Conservation (phyloP, 225 moss, liverwort and hornwort species). For the Physcomitrium patens region DNA sequence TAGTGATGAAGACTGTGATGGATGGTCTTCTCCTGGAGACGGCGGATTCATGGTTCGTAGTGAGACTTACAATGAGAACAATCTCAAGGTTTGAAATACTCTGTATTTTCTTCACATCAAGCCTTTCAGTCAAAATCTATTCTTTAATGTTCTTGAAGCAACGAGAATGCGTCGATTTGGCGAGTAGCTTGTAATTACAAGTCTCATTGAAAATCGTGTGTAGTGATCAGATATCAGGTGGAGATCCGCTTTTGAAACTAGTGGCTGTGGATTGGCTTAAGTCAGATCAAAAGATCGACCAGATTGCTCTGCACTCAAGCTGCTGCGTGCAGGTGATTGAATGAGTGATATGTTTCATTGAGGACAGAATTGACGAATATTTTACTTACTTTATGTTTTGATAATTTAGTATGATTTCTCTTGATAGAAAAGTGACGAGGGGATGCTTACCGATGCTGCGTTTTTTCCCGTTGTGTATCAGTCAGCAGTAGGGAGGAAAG, state of each 20-base stretch:
- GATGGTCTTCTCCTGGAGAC: constrained; percentile 72
- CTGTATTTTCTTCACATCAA: neutral
- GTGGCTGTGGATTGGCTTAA: constrained; percentile 72
- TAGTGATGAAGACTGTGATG: constrained; percentile 52
- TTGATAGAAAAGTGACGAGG: constrained; percentile 4
- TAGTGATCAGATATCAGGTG: constrained; percentile 61
- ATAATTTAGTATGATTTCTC: constrained; percentile 8
- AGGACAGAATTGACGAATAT: no score
- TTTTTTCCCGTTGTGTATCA: constrained; percentile 33
- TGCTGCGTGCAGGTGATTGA: constrained; percentile 68
- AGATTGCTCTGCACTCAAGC: constrained; percentile 57
- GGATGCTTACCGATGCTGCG: constrained; percentile 17
- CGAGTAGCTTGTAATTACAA: neutral
- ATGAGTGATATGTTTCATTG: constrained; percentile 2
- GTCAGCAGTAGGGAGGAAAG: constrained; percentile 60
- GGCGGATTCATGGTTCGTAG: constrained; percentile 76
- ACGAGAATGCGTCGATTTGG: neutral
- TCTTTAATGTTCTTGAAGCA: constrained; percentile 3
- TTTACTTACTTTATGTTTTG: neutral
- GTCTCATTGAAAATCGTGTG: constrained; percentile 9
- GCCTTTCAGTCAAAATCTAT: neutral
- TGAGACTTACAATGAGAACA: constrained; percentile 59
- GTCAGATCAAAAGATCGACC: constrained; percentile 56
- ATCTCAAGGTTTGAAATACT: constrained; percentile 59
- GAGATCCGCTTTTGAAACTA: constrained; percentile 70